phyloP scores from a whole-genome alignment of 2,329 filamentous ascomycete genomes.

The Cladosporium halotolerans region DNA sequence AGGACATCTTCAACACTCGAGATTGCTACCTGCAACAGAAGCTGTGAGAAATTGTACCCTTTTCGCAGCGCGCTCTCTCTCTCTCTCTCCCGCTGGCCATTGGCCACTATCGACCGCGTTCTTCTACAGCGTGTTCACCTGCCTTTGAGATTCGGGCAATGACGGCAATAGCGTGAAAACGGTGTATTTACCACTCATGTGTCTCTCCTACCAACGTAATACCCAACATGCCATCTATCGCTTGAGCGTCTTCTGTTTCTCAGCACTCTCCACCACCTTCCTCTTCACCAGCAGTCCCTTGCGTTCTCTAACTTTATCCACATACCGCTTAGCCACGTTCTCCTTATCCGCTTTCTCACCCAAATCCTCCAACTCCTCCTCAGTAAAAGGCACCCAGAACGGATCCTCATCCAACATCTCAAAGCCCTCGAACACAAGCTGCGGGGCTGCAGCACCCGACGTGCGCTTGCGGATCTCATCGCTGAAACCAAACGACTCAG shows the following conservation, averaged over 20 bases:
- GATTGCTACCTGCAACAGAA: too few species aligned
- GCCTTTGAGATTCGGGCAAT: too few species aligned
- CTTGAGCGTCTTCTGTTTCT: conserved; percentile 80
- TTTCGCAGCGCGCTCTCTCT: too few species aligned
- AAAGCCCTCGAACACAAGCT: conserved; percentile 88
- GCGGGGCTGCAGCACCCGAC: conserved; percentile 81
- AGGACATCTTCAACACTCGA: too few species aligned
- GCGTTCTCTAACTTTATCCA: conserved; percentile 77
- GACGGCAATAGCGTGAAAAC: too few species aligned
- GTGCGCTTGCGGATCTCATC: conserved; percentile 96
- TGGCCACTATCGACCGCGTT: too few species aligned
- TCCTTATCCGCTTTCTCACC: conserved; percentile 89
- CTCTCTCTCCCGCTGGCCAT: too few species aligned
- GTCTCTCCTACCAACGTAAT: neutral
- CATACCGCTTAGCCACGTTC: conserved; percentile 93
- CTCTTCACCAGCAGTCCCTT: conserved; percentile 82
- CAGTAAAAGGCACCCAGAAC: conserved; percentile 94
- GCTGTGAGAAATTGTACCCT: too few species aligned
- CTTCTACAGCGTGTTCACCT: too few species aligned
- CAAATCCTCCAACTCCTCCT: conserved; percentile 92
- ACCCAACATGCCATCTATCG: conserved; percentile 33
- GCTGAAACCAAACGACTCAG: conserved; percentile 90
- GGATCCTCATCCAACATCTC: conserved; percentile 92
- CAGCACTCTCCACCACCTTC: conserved; percentile 68
- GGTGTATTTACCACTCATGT: too few species aligned